Base-by-base conservation (phyloP, 2,329 filamentous ascomycete species). In the Fusarium metavorans region DNA sequence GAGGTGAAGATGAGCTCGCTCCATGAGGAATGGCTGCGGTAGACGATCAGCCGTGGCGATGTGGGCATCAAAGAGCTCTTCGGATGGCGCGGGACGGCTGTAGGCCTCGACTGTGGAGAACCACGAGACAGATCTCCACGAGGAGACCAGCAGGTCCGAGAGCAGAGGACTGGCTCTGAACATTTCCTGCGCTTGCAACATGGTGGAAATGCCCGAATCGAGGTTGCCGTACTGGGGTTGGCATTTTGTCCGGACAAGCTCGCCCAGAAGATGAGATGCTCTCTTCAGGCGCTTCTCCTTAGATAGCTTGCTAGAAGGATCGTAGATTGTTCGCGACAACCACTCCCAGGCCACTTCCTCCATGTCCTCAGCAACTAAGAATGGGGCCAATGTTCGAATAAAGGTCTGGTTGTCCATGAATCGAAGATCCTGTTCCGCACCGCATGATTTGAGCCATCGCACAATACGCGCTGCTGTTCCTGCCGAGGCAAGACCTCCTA, bases 281-380 rank as follows among this genome's bases (percentile, higher is more conserved):
- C 78, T 81, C 70, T 64, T 79, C 41, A 77, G 63, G 11, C 78
- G 77, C 52, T 76, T 72, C 7, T 77, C 74, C 25, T 75, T 71
- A 6, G 71, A 56, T 20, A 78, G 37, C 2, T 68, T 50, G n/a
- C 71, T 58, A 5, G 79, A 77, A 2, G 72, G 35, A n/a, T 78
- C 78, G 14, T 78, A 71, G 73, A 85, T 76, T 9, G 87, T 81
- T 23, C 82, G 83, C 9, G 83, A 81, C 10, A 90, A 80, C 89
- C 89, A 91, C 23, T 79, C 80, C 88, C 88, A 91, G 4, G 84
- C 83, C 0, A 88, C 79, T 8, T 85, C 84, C 18, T 91, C 88
- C 27, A 88, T 79, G 3, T 83, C 84, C 73, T 91, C 89, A 9
- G 86, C 86, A 6, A 89, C 83, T 67, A 91, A 80, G 76, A 90